Evolutionary conservation across 371 early-diverging fungal species (phyloP).

Genomic region (Syncephalastrum racemosum): DNA sequence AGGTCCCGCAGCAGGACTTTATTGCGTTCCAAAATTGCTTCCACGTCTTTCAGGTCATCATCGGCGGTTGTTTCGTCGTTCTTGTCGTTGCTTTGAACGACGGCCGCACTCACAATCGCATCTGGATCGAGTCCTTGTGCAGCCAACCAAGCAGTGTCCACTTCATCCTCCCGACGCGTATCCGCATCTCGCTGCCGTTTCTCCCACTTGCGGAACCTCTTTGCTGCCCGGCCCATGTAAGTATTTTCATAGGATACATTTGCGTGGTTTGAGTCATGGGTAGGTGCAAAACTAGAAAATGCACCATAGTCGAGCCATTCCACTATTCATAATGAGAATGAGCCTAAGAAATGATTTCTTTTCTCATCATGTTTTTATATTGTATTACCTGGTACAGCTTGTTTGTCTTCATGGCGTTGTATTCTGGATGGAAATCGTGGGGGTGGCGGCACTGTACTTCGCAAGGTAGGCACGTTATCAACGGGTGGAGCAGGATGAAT

Average conservation of each 20-base stretch:
- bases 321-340: slow-evolving; percentile 19
- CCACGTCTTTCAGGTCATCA: slow-evolving; percentile 12
- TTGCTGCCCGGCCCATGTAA: slow-evolving; percentile 41
- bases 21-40: slow-evolving; percentile 30
- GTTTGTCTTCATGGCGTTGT: slow-evolving; percentile 39
- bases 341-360: neutral
- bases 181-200: slow-evolving; percentile 20
- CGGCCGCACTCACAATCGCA: slow-evolving; percentile 24
- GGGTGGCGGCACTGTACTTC: slow-evolving; percentile 32
- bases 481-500: slow-evolving; percentile 32
- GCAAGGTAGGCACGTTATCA: slow-evolving; percentile 25
- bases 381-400: slow-evolving; percentile 31
- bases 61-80: slow-evolving; percentile 10
- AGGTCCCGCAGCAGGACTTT: slow-evolving; percentile 29
- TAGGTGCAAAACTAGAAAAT: slow-evolving; percentile 52
- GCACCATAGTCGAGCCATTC: slow-evolving; percentile 55
- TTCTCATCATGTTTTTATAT: neutral
- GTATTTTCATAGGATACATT: slow-evolving; percentile 46
- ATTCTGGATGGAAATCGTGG: slow-evolving; percentile 28
- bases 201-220: slow-evolving; percentile 27
- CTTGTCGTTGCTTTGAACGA: slow-evolving; percentile 11
- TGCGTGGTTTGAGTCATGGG: slow-evolving; percentile 45
- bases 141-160: slow-evolving; percentile 39
- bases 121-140: slow-evolving; percentile 41
- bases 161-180: slow-evolving; percentile 13